These are phyloP conservation scores for Paralagenidium karlingii DNA, from an alignment of 352 stramenopile species.

Conservation along the genomic window DNA sequence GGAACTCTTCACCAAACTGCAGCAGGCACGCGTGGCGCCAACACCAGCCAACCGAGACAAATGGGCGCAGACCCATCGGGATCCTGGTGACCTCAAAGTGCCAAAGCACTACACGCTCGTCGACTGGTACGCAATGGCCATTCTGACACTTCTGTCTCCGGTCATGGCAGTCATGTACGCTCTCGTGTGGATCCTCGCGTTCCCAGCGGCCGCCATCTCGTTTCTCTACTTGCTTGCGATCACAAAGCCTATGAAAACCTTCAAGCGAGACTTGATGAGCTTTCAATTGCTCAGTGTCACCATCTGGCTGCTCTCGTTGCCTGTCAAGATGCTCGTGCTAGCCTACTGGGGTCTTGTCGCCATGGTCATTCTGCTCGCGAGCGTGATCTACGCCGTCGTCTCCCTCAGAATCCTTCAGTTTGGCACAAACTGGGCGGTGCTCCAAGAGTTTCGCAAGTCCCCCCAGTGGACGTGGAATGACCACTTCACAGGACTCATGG, in stretches of 20 bases:
- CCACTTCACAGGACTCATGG: conserved; percentile 11
- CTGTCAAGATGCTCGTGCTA: conserved; percentile 8
- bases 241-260: conserved; percentile 10
- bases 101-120: conserved; percentile 11
- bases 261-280: no score
- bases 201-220: conserved; percentile 6
- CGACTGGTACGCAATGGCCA: conserved; percentile 12
- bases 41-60: conserved; percentile 13
- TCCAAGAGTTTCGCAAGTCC: conserved; percentile 16
- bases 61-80: conserved; percentile 15
- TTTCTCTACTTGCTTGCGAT: conserved; percentile 8
- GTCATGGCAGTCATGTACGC: conserved; percentile 6
- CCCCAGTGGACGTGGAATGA: conserved; percentile 22
- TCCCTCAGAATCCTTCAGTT: conserved; percentile 18
- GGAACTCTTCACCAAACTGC: conserved; percentile 20
- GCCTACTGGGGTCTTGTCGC: conserved; percentile 15
- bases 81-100: conserved; percentile 10
- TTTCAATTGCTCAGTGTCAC: no score
- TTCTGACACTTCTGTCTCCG: conserved; percentile 10
- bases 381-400: conserved; percentile 10
- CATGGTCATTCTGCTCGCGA: conserved; percentile 9
- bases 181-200: conserved; percentile 4
- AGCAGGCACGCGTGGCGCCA: conserved; percentile 18
- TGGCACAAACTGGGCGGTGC: conserved; percentile 11
- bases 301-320: no score